Conservation (phyloP, 768 basidiomycete species). For the Lanmaoa pseudosensibilis region DNA sequence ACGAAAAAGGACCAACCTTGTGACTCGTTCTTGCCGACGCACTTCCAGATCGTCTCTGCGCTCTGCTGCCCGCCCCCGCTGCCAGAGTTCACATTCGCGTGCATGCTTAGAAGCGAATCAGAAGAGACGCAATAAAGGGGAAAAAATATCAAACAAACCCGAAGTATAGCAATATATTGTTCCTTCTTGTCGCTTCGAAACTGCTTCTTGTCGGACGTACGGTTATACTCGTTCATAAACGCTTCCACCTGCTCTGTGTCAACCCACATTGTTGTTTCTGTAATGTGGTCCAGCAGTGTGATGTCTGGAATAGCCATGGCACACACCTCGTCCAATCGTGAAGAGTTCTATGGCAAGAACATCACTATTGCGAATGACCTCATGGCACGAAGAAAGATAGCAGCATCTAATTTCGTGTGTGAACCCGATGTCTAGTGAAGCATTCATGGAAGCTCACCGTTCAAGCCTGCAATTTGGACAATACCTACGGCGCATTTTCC, state of each 20-base stretch:
- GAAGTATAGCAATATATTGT: background rate
- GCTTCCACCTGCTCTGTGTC: conserved; percentile 13
- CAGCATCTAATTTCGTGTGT: conserved; percentile 1
- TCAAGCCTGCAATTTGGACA: conserved; percentile 1
- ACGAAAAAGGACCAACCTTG: background rate
- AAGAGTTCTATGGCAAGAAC: background rate
- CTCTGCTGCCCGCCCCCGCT: background rate
- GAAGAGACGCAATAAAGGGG: background rate
- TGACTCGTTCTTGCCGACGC: background rate
- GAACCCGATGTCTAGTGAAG: background rate
- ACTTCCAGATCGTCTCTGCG: background rate
- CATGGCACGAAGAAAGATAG: background rate
- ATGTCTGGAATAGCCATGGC: background rate
- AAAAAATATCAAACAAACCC: background rate
- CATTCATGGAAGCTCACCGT: background rate
- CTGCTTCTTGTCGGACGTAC: background rate
- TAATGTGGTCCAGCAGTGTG: background rate
- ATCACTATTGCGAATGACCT: background rate
- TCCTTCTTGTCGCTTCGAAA: background rate
- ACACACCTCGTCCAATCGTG: background rate
- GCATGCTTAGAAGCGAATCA: conserved; percentile 5
- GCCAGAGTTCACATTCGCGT: background rate
- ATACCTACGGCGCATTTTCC: conserved; percentile 16
- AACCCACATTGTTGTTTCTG: background rate
- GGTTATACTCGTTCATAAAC: conserved; percentile 7